Evolutionary conservation across 2,329 filamentous ascomycete species (phyloP), one percentile per base, ranked within the genome.

Genomic region (Nemania sp.): DNA sequence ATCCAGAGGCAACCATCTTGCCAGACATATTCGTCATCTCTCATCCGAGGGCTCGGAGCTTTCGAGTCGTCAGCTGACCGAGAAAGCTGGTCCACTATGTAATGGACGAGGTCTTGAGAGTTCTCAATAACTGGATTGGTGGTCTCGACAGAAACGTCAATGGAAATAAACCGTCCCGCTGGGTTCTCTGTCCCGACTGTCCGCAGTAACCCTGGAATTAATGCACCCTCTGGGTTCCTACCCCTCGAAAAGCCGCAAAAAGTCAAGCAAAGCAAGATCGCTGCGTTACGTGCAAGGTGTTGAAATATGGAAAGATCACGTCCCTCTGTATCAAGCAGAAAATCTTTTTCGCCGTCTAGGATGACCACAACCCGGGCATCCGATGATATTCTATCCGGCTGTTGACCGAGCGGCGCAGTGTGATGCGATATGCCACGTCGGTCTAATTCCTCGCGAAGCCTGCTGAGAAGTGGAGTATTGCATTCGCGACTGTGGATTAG

Each of bases 21-120:
- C 65, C 68, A 67, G 7, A 52, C 54, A 19, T 63, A 66, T 26
- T 72, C 70, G 9, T 59, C 54, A 36, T 72, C 68, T 11, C 40
- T 49, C n/a, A n/a, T n/a, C n/a, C n/a, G n/a, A n/a, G n/a, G n/a
- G n/a, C n/a, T n/a, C n/a, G n/a, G n/a, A n/a, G n/a, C n/a, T n/a
- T n/a, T n/a, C n/a, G n/a, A n/a, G n/a, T n/a, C n/a, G n/a, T n/a
- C n/a, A n/a, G n/a, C n/a, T n/a, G n/a, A n/a, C n/a, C n/a, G n/a
- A n/a, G n/a, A n/a, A n/a, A n/a, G n/a, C n/a, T n/a, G n/a, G 15
- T 64, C 61, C 6, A 49, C 53, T 11, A 67, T 49, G 19, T 37
- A 43, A 11, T 54, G 53, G 4, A 45, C 56, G 11, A 67, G 54
- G 7, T 61, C 47, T n/a, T n/a, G n/a, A n/a, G n/a, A n/a, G n/a